Evolutionary conservation across 2,329 filamentous ascomycete genomes (phyloP).

Genomic region (Fusarium albosuccineum): DNA sequence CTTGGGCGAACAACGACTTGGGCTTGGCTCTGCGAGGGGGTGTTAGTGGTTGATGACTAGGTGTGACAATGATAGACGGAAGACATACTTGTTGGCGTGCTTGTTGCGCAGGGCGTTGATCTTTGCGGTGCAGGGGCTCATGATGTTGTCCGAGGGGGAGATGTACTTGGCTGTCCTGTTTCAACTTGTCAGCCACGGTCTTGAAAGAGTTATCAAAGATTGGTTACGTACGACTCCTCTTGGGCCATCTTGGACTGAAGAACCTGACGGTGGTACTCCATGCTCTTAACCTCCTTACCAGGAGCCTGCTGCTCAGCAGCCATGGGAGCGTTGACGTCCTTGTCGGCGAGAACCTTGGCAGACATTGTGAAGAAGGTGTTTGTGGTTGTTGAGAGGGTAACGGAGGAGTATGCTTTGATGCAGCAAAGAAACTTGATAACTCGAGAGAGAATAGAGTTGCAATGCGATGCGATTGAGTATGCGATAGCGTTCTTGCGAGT

Average conservation of each 20-base stretch:
- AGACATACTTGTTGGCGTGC: slow-evolving; percentile 79
- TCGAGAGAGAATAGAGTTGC: background rate
- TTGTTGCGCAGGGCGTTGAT: slow-evolving; percentile 84
- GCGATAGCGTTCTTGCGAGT: slow-evolving; percentile 11
- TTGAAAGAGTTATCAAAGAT: too few relatives aligned
- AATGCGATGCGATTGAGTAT: background rate
- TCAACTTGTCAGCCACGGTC: slow-evolving; percentile 23
- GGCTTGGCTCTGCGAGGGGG: slow-evolving; percentile 67
- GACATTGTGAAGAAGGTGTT: slow-evolving; percentile 60
- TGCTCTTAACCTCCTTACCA: slow-evolving; percentile 69
- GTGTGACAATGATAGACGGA: background rate
- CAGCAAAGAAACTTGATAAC: slow-evolving; percentile 1
- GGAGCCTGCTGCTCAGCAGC: slow-evolving; percentile 48
- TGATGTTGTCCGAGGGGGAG: slow-evolving; percentile 89
- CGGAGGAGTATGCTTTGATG: slow-evolving; percentile 4
- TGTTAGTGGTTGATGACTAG: slow-evolving; percentile 32
- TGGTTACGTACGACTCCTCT: slow-evolving; percentile 70
- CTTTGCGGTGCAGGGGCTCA: slow-evolving; percentile 88
- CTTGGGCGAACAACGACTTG: slow-evolving; percentile 76
- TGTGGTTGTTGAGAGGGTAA: background rate
- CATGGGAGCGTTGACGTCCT: slow-evolving; percentile 73
- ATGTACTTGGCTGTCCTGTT: slow-evolving; percentile 70
- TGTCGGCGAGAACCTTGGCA: slow-evolving; percentile 71
- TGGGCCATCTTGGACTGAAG: slow-evolving; percentile 77
- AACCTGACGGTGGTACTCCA: slow-evolving; percentile 84